Evolutionary conservation across 2,329 filamentous ascomycete species (phyloP), one percentile per base, ranked within the genome.

Genomic region (Whalleya microplaca): DNA sequence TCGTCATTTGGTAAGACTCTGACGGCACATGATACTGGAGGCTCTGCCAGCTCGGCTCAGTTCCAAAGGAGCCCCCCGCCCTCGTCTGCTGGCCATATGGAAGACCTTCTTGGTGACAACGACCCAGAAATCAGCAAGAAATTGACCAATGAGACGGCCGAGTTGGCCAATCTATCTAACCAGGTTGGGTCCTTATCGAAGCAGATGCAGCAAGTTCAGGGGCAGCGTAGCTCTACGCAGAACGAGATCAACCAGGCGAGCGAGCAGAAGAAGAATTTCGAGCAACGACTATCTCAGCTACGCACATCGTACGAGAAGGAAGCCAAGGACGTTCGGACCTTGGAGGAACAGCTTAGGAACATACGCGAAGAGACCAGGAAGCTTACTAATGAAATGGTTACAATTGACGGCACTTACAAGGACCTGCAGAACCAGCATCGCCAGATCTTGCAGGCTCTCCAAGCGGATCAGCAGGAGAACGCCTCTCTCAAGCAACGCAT

Each of bases 101-200:
- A 97, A 66, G 95, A 98, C 72, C 81, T 98, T 7, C 81, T 99
- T n/a, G 91, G 91, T 16, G 93, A 97, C 66, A 89, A 88, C 63
- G 94, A 98, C 63, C 89, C 90, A 1, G 92, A 96, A 68, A 86
- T 93, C 53, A 94, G 88, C 75, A 95, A 90, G 73, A 96, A 90
- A 72, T 79, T 98, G 21, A 95, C 90, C 0, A 89, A 87, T 62
- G 95, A 99, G 70, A 95, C 93, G 2, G 89, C 90, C 0, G 95
- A 99, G 72, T 82, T 99, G 55, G 95, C 93, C 49, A 98, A 99
- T 71, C 81, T 99, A 65, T 97, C 94, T 0, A 98, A 96, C 72
- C 95, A 98, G 73, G 92, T 99, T 62, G 88, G 92, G 29, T 94
- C 90, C 2, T 77, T 99, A 53, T 90, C 93, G 0, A 96, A 89